Percentiles rank a stretch among this genome's conserved stretches.
Evolutionary conservation across 306 rosid genomes (phyloP).

Genomic region (Sindora glabra): DNA sequence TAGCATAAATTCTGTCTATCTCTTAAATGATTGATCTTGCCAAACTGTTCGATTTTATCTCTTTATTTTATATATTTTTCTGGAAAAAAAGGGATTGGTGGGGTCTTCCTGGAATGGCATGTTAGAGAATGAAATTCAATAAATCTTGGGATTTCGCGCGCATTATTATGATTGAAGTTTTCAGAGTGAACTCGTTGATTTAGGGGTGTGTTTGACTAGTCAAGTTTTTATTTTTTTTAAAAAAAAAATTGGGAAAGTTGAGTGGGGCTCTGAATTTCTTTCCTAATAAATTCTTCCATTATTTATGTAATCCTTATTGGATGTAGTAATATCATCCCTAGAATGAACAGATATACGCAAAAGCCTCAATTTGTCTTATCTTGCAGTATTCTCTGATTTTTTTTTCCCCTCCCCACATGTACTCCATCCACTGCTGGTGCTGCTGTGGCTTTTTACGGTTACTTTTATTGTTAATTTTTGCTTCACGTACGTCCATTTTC

Average conservation of each 20-base stretch:
- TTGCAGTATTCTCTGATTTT: constrained; percentile 8
- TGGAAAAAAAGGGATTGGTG: neutral
- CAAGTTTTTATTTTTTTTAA: constrained; percentile 40
- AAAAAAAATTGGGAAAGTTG: constrained; percentile 26
- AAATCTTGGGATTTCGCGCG: constrained; percentile 58
- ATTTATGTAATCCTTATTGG: constrained; percentile 22
- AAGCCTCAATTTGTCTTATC: constrained; percentile 78
- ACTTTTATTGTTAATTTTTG: constrained; percentile 11
- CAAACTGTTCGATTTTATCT: neutral
- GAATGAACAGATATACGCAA: constrained; percentile 29
- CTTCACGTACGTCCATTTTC: constrained; percentile 6
- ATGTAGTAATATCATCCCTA: constrained; percentile 24
- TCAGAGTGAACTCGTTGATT: constrained; percentile 31
- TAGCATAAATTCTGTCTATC: neutral
- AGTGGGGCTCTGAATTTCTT: constrained; percentile 26
- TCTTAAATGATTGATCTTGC: neutral
- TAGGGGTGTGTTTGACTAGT: constrained; percentile 62
- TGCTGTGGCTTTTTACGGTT: constrained; percentile 7
- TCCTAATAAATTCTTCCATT: constrained; percentile 23
- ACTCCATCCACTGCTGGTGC: constrained; percentile 11
- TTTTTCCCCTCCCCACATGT: constrained; percentile 15
- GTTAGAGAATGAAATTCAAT: neutral
- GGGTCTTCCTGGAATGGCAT: neutral
- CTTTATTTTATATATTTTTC: neutral
- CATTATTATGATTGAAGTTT: constrained; percentile 9